Conservation (phyloP, 345 rosid species). For the Citrus reticulata region DNA sequence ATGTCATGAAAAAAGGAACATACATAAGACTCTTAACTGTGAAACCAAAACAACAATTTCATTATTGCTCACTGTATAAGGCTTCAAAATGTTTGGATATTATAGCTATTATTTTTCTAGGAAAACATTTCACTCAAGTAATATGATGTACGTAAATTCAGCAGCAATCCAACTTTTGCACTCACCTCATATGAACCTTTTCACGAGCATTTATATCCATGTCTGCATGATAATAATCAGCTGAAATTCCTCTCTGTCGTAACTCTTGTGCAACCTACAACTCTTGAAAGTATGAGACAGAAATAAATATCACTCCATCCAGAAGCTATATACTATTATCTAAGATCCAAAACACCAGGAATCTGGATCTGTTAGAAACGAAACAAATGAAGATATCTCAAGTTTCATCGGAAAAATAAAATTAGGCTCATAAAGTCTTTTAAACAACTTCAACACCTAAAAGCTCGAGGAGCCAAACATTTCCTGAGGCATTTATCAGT, state of each 20-base stretch:
- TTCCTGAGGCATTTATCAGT: neutral
- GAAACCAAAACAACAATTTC: neutral
- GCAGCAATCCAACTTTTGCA: neutral
- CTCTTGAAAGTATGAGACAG: conserved; percentile 18
- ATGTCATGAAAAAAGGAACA: conserved; percentile 19
- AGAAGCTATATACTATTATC: neutral
- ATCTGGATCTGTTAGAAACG: neutral
- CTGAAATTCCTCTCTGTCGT: conserved; percentile 68
- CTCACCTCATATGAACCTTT: conserved; percentile 77
- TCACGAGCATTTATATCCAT: conserved; percentile 87
- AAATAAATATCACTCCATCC: neutral
- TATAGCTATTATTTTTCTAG: neutral
- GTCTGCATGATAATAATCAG: conserved; percentile 90
- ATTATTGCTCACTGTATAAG: neutral
- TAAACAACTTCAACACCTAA: neutral
- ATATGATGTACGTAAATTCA: neutral
- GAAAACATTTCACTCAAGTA: neutral
- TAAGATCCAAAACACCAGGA: neutral
- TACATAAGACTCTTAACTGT: conserved; percentile 2
- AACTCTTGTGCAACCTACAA: conserved; percentile 81
- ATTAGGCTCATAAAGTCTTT: neutral
- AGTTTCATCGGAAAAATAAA: neutral
- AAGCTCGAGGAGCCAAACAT: neutral
- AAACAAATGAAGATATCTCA: neutral
- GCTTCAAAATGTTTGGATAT: neutral